Conservation (phyloP, 495 filamentous ascomycete genomes). For the Penicillium alfredii region DNA sequence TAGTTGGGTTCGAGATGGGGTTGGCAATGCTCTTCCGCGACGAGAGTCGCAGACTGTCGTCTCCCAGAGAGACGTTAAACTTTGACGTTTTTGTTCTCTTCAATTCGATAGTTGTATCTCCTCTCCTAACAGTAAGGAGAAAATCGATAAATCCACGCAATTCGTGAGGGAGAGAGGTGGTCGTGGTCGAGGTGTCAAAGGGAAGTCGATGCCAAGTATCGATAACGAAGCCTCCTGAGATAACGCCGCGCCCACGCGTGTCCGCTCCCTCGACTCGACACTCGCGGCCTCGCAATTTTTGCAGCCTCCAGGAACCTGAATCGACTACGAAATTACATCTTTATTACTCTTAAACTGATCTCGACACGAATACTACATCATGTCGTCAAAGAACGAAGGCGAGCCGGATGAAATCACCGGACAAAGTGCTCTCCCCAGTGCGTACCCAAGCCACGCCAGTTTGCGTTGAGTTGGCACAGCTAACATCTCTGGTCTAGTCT, state of each 20-base stretch:
- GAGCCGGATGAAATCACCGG: slow-evolving; percentile 79
- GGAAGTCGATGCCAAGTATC: slow-evolving; percentile 25
- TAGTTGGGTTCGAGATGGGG: slow-evolving; percentile 21
- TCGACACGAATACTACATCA: slow-evolving; percentile 32
- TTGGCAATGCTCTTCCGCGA: slow-evolving; percentile 16
- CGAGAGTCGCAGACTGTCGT: slow-evolving; percentile 8
- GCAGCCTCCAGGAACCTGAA: no score
- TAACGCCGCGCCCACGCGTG: slow-evolving; percentile 28
- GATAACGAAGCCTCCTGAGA: slow-evolving; percentile 29
- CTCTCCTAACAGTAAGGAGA: no score
- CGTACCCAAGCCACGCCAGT: slow-evolving; percentile 25
- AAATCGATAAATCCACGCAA: background rate
- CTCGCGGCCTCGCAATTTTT: slow-evolving; percentile 3
- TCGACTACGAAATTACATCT: background rate
- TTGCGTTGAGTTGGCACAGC: background rate
- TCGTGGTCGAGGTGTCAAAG: slow-evolving; percentile 12
- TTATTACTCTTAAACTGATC: no score
- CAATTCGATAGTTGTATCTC: no score
- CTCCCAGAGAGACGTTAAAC: slow-evolving; percentile 1
- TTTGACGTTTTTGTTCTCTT: no score
- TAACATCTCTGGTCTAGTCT: slow-evolving; percentile 50
- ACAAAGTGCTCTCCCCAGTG: slow-evolving; percentile 77
- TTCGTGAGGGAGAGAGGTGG: slow-evolving; percentile 7
- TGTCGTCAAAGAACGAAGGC: slow-evolving; percentile 86
- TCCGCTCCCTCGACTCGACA: slow-evolving; percentile 13